A percentile compares a stretch with the other conserved stretches of the same genome.
Evolutionary conservation across 2,329 filamentous ascomycete species (phyloP).

Genomic region (Penicillium janthinellum): DNA sequence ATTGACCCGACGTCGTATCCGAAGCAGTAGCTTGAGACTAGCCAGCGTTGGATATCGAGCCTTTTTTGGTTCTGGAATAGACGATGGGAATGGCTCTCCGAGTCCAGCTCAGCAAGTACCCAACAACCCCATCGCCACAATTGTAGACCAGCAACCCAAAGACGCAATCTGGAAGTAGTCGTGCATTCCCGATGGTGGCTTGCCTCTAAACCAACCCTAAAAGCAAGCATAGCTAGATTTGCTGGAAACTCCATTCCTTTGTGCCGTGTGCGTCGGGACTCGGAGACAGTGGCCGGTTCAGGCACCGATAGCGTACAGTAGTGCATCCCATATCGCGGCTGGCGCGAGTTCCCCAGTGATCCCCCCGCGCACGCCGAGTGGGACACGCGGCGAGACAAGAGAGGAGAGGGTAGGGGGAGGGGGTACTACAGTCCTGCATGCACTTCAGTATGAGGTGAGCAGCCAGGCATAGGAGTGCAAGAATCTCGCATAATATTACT

Average conservation of each 20-base stretch:
- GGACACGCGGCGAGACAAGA: background rate
- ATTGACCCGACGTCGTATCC: background rate
- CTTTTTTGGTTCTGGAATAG: background rate
- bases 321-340: background rate
- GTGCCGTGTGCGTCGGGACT: background rate
- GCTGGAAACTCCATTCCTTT: background rate
- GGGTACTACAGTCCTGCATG: background rate
- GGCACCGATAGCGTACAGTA: background rate
- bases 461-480: background rate
- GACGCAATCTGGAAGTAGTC: background rate
- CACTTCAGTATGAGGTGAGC: background rate
- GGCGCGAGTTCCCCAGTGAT: background rate
- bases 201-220: background rate
- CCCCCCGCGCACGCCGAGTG: background rate
- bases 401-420: background rate
- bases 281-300: background rate
- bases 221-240: background rate
- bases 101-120: background rate
- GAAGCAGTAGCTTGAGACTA: no score
- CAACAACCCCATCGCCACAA: background rate
- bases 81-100: background rate
- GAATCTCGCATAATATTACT: background rate
- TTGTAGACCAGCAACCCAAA: background rate
- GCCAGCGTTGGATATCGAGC: no score
- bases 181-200: background rate